Evolutionary conservation across 805 yeast genomes (phyloP), one percentile per base, ranked within the genome.

Genomic region (Brettanomyces custersianus): DNA sequence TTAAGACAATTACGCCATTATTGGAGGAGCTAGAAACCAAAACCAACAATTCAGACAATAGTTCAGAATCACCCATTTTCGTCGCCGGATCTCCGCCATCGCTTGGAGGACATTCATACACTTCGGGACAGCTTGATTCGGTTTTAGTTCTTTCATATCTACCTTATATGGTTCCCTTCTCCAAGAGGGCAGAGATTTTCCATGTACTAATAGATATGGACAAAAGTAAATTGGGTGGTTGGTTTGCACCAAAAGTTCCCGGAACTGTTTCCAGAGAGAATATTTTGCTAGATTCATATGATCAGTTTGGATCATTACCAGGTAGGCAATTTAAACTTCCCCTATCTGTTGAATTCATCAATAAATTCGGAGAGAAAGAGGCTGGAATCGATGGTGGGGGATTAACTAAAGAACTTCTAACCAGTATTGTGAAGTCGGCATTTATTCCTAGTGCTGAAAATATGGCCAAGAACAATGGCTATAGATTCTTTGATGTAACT

Each of bases 371-470:
- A 2, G 71, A 64, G 24, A 43, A 35, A 20, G 97, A 90, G 53
- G 86, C 79, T 0, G 98, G 98, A 1, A 80, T 90, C 29, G 98
- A 90, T 55, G 98, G 98, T 6, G 98, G 97, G 10, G 98, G 98
- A 1, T 64, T 90, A 18, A 88, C 96, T 0, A 88, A 90, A 54
- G 98, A 90, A 49, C 77, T 92, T 43, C 60, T 90, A 37, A 86
- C 90, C 2, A 65, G 80, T 34, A 77, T 86, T 1, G 73, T 80
- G 2, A 63, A 61, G 4, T 84, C 81, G 43, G 88, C 83, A 0
- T 84, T 90, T 47, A 59, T 64, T 21, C 59, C 65, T n/a, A 45
- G 54, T 0, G 39, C 38, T 13, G 47, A 50, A 12, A 54, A 54
- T 35, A 39, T 38, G 11, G 35, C 39, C 6, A 39, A 41, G 20